Evolutionary conservation across 1,284 basidiomycete species (phyloP), one percentile per base, ranked within the genome.

Genomic region (Rhodotorula sp.): DNA sequence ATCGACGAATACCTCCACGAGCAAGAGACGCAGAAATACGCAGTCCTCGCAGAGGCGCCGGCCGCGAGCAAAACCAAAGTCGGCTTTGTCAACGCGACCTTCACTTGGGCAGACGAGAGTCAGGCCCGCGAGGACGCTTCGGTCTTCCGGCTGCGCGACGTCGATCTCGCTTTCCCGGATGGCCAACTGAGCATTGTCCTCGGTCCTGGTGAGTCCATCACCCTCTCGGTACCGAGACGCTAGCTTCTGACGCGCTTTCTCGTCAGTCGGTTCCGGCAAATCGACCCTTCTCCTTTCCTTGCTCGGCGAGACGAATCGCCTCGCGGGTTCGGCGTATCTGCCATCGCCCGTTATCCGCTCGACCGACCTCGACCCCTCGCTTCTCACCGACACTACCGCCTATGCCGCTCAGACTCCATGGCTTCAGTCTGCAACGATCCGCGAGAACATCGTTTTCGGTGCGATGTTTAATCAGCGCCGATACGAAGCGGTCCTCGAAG

Each of bases 331-430:
- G 60, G 81, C 85, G 1, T 85, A 84, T 80, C 84, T 86, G 80
- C 85, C 85, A 8, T 84, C 84, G 67, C 82, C 84, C 3, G 79
- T 85, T 26, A 79, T 81, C 26, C 80, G 83, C 43, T 76, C 79
- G 7, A 76, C 74, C 21, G 72, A 78, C 29, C 83, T 85, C 69
- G 83, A 80, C 3, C 84, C 85, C 31, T 82, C 87, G 34, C 88
- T 90, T 0, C 81, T 90, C 49, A 86, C 86, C 77, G 89, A 92
- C 76, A 84, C 88, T 15, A 88, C 94, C 47, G 91, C 93, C 2
- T 96, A 94, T 89, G 90, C 88, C 58, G 88, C 91, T 1, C 94
- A 97, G 81, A 86, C 88, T 1, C 89, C 93, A 0, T 97, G 92
- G 92, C 84, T 97, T 48, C 85, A 87, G 63, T 86, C 84, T 31